Conservation (phyloP, 1,284 basidiomycete species). For the Marasmius sp. region DNA sequence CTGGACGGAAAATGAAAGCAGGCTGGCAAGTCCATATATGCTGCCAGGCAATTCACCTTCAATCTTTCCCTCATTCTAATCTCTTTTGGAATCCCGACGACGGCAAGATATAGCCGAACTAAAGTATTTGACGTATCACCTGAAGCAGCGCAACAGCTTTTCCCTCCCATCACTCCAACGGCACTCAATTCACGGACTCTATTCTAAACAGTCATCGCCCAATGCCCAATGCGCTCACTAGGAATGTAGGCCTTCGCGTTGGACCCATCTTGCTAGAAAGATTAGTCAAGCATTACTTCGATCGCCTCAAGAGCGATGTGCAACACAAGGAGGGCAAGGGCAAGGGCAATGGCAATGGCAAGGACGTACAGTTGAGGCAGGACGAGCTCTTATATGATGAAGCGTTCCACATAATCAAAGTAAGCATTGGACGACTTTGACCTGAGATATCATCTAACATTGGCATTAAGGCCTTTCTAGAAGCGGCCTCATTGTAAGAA, state of each 20-base stretch:
- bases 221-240: slow-evolving; percentile 48
- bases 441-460: slow-evolving; percentile 1
- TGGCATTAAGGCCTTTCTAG: slow-evolving; percentile 53
- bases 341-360: slow-evolving; percentile 14
- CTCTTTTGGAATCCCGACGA: too few species aligned
- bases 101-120: too few species aligned
- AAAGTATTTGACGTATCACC: background rate
- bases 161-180: background rate
- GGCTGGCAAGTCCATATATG: too few species aligned
- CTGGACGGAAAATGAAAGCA: too few species aligned
- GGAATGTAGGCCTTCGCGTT: slow-evolving; percentile 60
- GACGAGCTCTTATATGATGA: slow-evolving; percentile 85
- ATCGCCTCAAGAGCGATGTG: slow-evolving; percentile 48
- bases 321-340: slow-evolving; percentile 21
- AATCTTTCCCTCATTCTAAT: too few species aligned
- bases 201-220: background rate
- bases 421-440: slow-evolving; percentile 26
- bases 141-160: too few species aligned
- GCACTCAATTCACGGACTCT: background rate
- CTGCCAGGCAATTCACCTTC: too few species aligned
- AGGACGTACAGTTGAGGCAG: slow-evolving; percentile 51
- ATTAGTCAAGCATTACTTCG: slow-evolving; percentile 81
- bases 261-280: slow-evolving; percentile 80
- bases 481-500: slow-evolving; percentile 48
- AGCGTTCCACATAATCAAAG: slow-evolving; percentile 81